phyloP scores from a whole-genome alignment of 345 rosid genomes.

The Psidium friedrichsthalianum region DNA sequence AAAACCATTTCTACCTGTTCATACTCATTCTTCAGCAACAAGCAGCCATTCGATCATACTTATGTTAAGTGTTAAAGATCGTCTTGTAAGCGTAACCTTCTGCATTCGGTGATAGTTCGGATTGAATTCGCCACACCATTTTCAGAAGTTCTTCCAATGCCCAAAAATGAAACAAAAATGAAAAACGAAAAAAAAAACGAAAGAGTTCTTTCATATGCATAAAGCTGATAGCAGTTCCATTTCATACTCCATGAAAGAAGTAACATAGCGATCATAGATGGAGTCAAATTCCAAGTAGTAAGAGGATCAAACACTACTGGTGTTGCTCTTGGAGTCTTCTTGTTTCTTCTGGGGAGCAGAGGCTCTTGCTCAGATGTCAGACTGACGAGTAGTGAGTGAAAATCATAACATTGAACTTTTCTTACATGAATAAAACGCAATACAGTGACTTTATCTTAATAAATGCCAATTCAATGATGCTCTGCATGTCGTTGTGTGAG shows the following conservation, averaged over 20 bases:
- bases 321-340: neutral
- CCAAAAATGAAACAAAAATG: neutral
- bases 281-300: neutral
- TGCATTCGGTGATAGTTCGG: neutral
- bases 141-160: neutral
- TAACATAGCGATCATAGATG: neutral
- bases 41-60: neutral
- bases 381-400: neutral
- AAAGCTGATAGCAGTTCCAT: neutral
- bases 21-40: neutral
- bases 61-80: neutral
- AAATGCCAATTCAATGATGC: neutral
- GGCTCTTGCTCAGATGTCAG: neutral
- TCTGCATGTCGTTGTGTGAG: neutral
- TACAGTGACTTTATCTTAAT: neutral
- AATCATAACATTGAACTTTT: neutral
- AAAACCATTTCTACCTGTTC: neutral
- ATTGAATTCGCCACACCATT: neutral
- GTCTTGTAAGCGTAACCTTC: constrained; percentile 10
- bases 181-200: neutral
- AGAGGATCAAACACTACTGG: neutral
- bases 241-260: neutral
- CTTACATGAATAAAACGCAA: neutral
- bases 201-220: neutral
- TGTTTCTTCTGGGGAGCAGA: neutral